These are phyloP conservation scores for Harringtonia aguacate DNA, from an alignment of 2,329 filamentous ascomycete genomes.

Conservation along the genomic window DNA sequence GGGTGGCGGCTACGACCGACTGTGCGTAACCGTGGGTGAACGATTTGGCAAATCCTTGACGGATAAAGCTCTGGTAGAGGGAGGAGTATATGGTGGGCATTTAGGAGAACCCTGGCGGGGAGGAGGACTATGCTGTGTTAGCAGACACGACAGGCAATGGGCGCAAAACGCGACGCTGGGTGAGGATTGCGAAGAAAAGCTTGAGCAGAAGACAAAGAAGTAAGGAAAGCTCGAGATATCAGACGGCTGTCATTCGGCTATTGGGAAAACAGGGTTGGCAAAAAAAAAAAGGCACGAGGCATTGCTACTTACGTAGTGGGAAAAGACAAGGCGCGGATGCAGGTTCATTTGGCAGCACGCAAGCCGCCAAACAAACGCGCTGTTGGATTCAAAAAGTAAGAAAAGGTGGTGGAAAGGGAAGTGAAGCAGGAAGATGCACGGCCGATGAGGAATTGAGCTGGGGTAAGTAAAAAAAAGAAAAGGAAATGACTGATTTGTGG, in stretches of 20 bases:
- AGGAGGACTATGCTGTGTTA: slow-evolving; percentile 32
- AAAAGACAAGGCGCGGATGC: slow-evolving; percentile 55
- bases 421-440: background rate
- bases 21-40: slow-evolving; percentile 97
- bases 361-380: slow-evolving; percentile 91
- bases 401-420: background rate
- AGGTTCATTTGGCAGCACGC: slow-evolving; percentile 96
- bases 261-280: no score
- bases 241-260: no score
- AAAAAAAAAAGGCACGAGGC: no score
- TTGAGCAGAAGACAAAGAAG: no score
- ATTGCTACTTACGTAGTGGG: slow-evolving; percentile 55
- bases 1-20: slow-evolving; percentile 89
- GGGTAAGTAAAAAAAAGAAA: background rate
- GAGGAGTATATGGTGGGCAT: slow-evolving; percentile 69
- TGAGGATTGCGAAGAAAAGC: no score
- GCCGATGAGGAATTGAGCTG: background rate
- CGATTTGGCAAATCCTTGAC: slow-evolving; percentile 93
- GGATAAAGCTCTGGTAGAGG: slow-evolving; percentile 74
- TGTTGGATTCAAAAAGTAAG: slow-evolving; percentile 16
- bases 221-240: no score
- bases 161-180: no score
- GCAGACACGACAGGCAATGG: no score
- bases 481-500: background rate
- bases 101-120: slow-evolving; percentile 65